Conservation (phyloP, 2,329 filamentous ascomycete genomes). For the Colletotrichum spaethianum region DNA sequence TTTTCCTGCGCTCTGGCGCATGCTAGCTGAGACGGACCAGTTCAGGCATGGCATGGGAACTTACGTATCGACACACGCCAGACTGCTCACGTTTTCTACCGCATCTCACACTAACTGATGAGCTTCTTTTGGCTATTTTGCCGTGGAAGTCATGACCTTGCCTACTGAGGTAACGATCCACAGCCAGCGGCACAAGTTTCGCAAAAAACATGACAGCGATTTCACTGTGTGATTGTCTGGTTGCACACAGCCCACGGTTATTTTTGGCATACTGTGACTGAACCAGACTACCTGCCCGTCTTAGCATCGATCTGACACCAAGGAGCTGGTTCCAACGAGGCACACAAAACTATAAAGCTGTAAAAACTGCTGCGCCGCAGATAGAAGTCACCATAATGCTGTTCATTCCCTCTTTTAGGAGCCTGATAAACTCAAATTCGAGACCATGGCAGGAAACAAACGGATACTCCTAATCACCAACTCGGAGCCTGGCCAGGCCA, state of each 20-base stretch:
- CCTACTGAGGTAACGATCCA: too few species aligned
- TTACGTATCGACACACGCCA: neutral
- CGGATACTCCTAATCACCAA: constrained; percentile 44
- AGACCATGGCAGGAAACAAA: constrained; percentile 4
- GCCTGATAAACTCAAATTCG: neutral
- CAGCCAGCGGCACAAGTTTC: neutral
- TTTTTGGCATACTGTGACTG: neutral
- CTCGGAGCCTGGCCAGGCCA: constrained; percentile 45
- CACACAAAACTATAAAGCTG: neutral
- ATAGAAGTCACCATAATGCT: too few species aligned
- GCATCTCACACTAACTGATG: neutral
- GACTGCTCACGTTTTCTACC: neutral
- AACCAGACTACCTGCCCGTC: neutral
- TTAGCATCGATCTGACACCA: neutral
- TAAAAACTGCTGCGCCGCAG: neutral
- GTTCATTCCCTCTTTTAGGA: neutral
- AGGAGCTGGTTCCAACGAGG: neutral
- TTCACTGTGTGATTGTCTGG: neutral
- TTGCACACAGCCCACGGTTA: neutral
- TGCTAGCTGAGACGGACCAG: neutral
- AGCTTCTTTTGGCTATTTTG: neutral
- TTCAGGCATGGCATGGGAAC: neutral
- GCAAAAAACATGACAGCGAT: neutral
- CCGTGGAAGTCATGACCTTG: neutral
- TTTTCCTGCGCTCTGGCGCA: neutral